phyloP scores from a whole-genome alignment of 176 grass and related monocot species.

The Saccharum spontaneum region DNA sequence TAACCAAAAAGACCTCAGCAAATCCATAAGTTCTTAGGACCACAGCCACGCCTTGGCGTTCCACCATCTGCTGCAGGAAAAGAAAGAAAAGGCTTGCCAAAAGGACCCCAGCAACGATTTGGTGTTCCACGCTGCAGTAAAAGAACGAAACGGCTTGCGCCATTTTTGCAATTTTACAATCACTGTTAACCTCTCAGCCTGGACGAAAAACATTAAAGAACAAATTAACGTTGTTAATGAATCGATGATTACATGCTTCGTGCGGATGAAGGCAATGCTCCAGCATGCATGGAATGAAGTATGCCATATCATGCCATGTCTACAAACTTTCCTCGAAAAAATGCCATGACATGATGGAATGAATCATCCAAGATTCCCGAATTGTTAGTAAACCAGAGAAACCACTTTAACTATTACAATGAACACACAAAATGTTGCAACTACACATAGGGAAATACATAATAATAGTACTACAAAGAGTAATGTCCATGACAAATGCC shows the following conservation, averaged over 20 bases:
- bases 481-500: slow-evolving; percentile 35
- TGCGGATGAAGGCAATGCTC: slow-evolving; percentile 25
- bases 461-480: slow-evolving; percentile 21
- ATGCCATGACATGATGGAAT: slow-evolving; percentile 80
- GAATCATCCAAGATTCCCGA: slow-evolving; percentile 34
- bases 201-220: slow-evolving; percentile 26
- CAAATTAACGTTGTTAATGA: slow-evolving; percentile 20
- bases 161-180: slow-evolving; percentile 27
- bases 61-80: slow-evolving; percentile 18
- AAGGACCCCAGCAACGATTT: background rate
- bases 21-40: background rate
- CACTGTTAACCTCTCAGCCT: slow-evolving; percentile 26
- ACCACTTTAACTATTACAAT: slow-evolving; percentile 46
- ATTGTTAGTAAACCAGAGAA: slow-evolving; percentile 16
- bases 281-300: slow-evolving; percentile 43
- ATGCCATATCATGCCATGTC: slow-evolving; percentile 54
- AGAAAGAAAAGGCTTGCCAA: background rate
- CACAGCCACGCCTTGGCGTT: background rate
- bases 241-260: slow-evolving; percentile 39
- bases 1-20: no score
- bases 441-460: slow-evolving; percentile 25
- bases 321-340: slow-evolving; percentile 43
- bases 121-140: background rate
- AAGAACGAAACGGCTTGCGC: slow-evolving; percentile 2
- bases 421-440: slow-evolving; percentile 35